phyloP scores from a whole-genome alignment of 306 rosid species.

The Fragaria ananassa region DNA sequence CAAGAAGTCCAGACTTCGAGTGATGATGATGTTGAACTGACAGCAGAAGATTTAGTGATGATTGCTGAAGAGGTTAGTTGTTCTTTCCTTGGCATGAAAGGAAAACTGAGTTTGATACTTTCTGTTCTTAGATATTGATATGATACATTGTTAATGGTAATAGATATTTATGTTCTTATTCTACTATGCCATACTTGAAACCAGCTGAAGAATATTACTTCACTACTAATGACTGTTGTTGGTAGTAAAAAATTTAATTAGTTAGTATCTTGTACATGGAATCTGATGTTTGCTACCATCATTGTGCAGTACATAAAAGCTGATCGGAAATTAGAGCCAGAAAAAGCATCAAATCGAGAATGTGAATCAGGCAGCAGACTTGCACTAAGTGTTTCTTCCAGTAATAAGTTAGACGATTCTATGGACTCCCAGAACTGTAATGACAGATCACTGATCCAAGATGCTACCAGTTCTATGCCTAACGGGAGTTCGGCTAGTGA shows the following conservation, averaged over 20 bases:
- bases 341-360: slow-evolving; percentile 25
- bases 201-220: slow-evolving; percentile 1
- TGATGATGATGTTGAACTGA: slow-evolving; percentile 54
- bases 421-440: slow-evolving; percentile 27
- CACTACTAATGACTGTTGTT: neutral
- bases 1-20: slow-evolving; percentile 28
- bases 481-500: slow-evolving; percentile 27
- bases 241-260: too few relatives aligned
- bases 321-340: slow-evolving; percentile 27
- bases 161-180: neutral
- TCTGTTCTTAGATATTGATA: slow-evolving; percentile 7
- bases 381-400: slow-evolving; percentile 16
- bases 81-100: slow-evolving; percentile 12
- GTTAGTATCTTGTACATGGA: neutral
- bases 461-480: slow-evolving; percentile 28
- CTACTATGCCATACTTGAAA: slow-evolving; percentile 1
- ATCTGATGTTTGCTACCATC: slow-evolving; percentile 4
- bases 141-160: neutral
- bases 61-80: slow-evolving; percentile 71
- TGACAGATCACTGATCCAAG: slow-evolving; percentile 22
- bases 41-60: slow-evolving; percentile 62
- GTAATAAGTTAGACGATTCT: slow-evolving; percentile 27
- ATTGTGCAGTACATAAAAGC: slow-evolving; percentile 60
- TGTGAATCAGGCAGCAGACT: slow-evolving; percentile 29
- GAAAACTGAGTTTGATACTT: neutral